Evolutionary conservation across 2,329 filamentous ascomycete species (phyloP).

Genomic region (Xylaria sp.): DNA sequence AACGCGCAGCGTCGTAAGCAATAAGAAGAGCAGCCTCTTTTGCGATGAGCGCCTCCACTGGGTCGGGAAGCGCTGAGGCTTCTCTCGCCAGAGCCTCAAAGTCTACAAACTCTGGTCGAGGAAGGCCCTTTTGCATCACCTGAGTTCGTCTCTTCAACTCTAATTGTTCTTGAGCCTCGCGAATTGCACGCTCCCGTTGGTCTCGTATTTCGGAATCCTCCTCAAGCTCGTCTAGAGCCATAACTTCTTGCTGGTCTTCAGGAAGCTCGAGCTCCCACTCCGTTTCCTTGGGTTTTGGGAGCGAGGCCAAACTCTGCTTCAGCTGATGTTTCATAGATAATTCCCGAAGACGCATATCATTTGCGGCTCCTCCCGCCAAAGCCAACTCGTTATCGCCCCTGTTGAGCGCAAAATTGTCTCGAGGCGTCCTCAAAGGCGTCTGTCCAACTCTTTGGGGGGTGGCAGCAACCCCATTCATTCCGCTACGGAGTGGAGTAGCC

Average conservation of each 20-base stretch:
- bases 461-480: conserved; percentile 69
- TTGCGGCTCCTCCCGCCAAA: conserved; percentile 77
- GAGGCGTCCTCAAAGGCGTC: conserved; percentile 87
- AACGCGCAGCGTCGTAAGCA: conserved; percentile 81
- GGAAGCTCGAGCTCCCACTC: conserved; percentile 96
- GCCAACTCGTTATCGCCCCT: conserved; percentile 72
- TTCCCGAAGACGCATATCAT: conserved; percentile 78
- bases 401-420: conserved; percentile 89
- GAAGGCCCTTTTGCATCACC: conserved; percentile 87
- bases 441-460: conserved; percentile 77
- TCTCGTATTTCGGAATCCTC: conserved; percentile 78
- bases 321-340: conserved; percentile 75
- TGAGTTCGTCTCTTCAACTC: conserved; percentile 88
- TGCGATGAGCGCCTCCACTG: conserved; percentile 75
- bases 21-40: conserved; percentile 82
- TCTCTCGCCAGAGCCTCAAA: conserved; percentile 72
- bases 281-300: conserved; percentile 91
- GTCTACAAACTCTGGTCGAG: conserved; percentile 79
- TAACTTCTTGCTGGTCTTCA: conserved; percentile 76
- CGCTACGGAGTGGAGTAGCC: conserved; percentile 83
- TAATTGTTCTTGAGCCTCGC: conserved; percentile 76
- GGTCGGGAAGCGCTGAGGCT: conserved; percentile 69
- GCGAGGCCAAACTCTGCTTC: conserved; percentile 76
- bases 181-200: conserved; percentile 76
- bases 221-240: conserved; percentile 61